phyloP scores from a whole-genome alignment of 1,284 basidiomycete species.

The Ganoderma multipileum region DNA sequence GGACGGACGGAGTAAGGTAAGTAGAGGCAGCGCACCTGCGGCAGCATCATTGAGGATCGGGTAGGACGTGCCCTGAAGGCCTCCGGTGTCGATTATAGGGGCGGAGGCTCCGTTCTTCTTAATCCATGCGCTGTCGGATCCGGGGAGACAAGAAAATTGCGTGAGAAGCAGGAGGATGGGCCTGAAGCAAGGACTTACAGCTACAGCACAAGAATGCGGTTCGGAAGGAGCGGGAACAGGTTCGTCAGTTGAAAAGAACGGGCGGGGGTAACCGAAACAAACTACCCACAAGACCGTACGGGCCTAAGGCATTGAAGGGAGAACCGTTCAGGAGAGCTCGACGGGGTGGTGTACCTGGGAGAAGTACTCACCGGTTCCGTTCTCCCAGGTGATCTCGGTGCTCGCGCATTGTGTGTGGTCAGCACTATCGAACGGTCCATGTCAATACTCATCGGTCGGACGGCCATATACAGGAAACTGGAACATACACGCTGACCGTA shows the following conservation, averaged over 20 bases:
- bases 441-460: not conserved
- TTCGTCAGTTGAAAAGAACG: not conserved
- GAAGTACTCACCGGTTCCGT: not conserved
- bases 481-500: not conserved
- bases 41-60: not conserved
- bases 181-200: not conserved
- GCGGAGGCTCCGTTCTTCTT: not conserved
- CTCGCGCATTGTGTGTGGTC: not conserved
- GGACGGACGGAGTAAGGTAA: not conserved
- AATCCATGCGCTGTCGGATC: not conserved
- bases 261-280: not conserved
- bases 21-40: not conserved
- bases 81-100: not conserved
- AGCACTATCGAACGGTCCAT: not conserved
- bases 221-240: not conserved
- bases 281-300: not conserved
- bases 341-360: not conserved
- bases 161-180: not conserved
- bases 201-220: not conserved
- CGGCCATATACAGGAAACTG: too few species aligned
- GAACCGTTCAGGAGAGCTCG: not conserved
- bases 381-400: slow-evolving; percentile 2
- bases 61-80: not conserved
- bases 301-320: not conserved
- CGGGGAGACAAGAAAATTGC: not conserved